Conservation (phyloP, 768 basidiomycete species). For the Russula compacta region DNA sequence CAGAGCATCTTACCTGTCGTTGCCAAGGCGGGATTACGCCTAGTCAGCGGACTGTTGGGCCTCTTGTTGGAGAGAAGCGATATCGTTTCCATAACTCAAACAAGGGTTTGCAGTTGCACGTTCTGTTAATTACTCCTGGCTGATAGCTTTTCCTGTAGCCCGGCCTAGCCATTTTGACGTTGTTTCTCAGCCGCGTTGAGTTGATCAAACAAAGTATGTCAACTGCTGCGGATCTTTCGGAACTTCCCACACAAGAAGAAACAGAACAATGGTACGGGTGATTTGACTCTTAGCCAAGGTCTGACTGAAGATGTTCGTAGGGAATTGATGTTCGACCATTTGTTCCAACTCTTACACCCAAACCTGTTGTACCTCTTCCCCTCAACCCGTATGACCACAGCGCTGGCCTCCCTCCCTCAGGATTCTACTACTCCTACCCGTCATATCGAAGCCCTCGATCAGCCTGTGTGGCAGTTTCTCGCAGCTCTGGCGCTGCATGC, state of each 20-base stretch:
- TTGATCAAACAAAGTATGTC: conserved; percentile 70
- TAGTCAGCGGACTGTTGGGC: conserved; percentile 81
- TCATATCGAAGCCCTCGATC: conserved; percentile 61
- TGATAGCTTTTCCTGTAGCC: conserved; percentile 44
- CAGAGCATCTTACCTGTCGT: conserved; percentile 82
- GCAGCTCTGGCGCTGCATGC: conserved; percentile 83
- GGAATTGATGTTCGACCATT: conserved; percentile 80
- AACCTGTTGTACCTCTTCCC: conserved; percentile 81
- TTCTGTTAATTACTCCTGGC: conserved; percentile 6
- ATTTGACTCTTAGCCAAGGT: not conserved
- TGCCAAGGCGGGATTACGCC: conserved; percentile 65
- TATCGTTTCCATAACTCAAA: conserved; percentile 61
- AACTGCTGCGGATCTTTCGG: conserved; percentile 42
- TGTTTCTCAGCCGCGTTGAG: conserved; percentile 89
- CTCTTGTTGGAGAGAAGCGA: conserved; percentile 74
- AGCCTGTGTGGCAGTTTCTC: conserved; percentile 92
- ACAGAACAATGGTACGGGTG: conserved; percentile 61
- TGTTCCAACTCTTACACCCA: conserved; percentile 72
- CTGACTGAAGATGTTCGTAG: conserved; percentile 32
- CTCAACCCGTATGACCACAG: conserved; percentile 61
- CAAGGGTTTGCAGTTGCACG: conserved; percentile 49
- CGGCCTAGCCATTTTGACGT: conserved; percentile 81
- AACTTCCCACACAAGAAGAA: conserved; percentile 62
- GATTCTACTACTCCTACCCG: conserved; percentile 31
- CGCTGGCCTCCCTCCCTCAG: conserved; percentile 24